These are phyloP conservation scores for Solanum clarkiae DNA, from an alignment of 257 asterid species.

Conservation along the genomic window DNA sequence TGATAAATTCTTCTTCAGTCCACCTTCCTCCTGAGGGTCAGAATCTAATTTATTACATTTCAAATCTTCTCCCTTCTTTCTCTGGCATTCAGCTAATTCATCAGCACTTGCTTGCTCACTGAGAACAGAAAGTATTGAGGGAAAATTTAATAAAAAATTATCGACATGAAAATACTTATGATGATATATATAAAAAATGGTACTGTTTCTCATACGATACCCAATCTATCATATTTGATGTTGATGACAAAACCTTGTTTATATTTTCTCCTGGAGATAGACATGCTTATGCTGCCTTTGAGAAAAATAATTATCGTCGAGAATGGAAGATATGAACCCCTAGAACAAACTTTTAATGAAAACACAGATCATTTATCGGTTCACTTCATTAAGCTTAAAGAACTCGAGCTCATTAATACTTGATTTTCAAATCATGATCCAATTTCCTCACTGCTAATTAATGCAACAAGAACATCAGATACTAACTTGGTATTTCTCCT, in stretches of 20 bases:
- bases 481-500: background rate
- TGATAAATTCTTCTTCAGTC: slow-evolving; percentile 28
- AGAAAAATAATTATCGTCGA: background rate
- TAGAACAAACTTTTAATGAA: background rate
- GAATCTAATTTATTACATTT: slow-evolving; percentile 27
- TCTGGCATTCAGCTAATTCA: slow-evolving; percentile 26
- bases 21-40: slow-evolving; percentile 22
- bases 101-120: slow-evolving; percentile 37
- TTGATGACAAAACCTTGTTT: background rate
- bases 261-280: background rate
- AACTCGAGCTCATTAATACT: background rate
- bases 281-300: background rate
- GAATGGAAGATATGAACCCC: background rate
- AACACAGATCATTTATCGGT: background rate
- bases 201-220: background rate
- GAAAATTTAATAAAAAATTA: background rate
- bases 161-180: background rate
- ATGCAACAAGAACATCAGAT: background rate
- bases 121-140: slow-evolving; percentile 4
- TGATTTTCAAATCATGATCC: background rate
- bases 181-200: background rate
- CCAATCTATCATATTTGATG: background rate
- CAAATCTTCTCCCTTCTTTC: slow-evolving; percentile 22
- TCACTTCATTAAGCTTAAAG: background rate
- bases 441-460: background rate